Base-by-base conservation (phyloP, 1,284 basidiomycete species). In the Leccinum pallidistipes region DNA sequence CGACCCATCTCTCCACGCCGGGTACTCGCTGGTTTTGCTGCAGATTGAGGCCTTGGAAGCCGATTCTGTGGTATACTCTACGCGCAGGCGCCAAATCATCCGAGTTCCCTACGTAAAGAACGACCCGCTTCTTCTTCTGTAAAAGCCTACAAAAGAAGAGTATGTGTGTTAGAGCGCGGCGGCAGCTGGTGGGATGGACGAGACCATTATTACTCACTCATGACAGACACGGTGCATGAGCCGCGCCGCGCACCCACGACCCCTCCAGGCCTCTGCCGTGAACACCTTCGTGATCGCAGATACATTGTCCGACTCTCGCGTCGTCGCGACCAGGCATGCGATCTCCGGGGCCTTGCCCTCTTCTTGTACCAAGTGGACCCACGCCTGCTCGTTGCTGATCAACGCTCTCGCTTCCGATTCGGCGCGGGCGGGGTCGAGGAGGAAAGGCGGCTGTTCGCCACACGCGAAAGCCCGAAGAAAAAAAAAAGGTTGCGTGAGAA, bases 301-400 rank as follows among this genome's bases (percentile, higher is more conserved):
- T 12, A 83, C 78, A 5, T 70, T 69, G 1, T 74, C 74, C 11
- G 77, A 80, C 5, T 75, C 73, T 4, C 83, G 69, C 0, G 82
- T 83, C 0, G 76, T 75, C 1, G 87, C 88, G 1, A 86, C 84
- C 21, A 91, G 82, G 9, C 82, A 90, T 0, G 90, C 86, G 29
- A 91, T 80, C 56, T 80, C 77, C 2, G 62, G 45, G 18, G 70
- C 51, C 43, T 66, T 62, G 3, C 47, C 69, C 3, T 38, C 66
- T 3, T 52, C 60, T 24, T 68, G 64, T 9, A 85, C 71, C 21
- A 79, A 71, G 59, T 87, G 85, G 0, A 91, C 83, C 90, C 90
- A 92, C 0, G 84, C 79, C 56, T 84, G 78, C 8, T 74, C 58
- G 5, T 80, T 79, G 0, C 63, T 58, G 36, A 91, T 81, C 56